These are phyloP conservation scores for Paramecium octaurelia DNA, from an alignment of 73 alveolate species.

Conservation along the genomic window DNA sequence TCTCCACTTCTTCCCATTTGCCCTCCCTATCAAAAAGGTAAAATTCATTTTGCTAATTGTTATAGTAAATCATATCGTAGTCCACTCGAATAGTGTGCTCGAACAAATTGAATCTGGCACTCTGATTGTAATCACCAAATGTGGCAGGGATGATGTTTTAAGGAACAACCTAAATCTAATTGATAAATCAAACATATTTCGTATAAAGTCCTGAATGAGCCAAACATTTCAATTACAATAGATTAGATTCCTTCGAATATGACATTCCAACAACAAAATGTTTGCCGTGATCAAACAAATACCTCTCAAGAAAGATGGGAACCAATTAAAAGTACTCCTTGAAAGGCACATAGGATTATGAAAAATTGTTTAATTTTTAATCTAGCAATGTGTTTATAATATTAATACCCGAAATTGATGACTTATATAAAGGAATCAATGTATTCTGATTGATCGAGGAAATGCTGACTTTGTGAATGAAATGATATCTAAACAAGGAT, in stretches of 20 bases:
- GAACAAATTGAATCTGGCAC: not conserved
- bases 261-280: constrained; percentile 31
- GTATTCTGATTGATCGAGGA: not conserved
- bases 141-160: not conserved
- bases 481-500: constrained; percentile 14
- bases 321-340: not conserved
- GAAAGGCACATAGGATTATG: not conserved
- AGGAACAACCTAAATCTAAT: not conserved
- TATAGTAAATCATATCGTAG: constrained; percentile 75
- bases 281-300: not conserved
- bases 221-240: not conserved
- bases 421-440: not conserved
- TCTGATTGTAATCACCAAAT: constrained; percentile 6
- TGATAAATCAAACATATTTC: not conserved
- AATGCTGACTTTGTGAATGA: constrained; percentile 5
- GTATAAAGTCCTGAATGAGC: constrained; percentile 23
- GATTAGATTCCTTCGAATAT: constrained; percentile 25
- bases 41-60: constrained; percentile 66
- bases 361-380: not conserved
- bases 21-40: constrained; percentile 76
- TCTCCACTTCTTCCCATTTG: constrained; percentile 74
- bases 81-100: constrained; percentile 56
- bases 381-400: not conserved
- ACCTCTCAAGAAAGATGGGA: constrained; percentile 15
- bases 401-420: not conserved